phyloP scores from a whole-genome alignment of 495 filamentous ascomycete species.

The Penicillium goetzii region DNA sequence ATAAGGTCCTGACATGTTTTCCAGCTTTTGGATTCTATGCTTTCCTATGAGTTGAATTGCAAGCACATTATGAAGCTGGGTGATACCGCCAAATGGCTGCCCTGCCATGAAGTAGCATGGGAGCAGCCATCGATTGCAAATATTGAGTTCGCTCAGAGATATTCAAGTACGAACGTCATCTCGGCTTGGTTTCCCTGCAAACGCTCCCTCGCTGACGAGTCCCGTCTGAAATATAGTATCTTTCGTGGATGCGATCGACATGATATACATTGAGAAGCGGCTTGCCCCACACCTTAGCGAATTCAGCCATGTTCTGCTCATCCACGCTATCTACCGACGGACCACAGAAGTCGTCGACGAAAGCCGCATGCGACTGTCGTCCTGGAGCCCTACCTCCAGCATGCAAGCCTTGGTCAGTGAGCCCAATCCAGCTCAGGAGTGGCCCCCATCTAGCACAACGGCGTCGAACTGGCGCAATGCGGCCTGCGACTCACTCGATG shows the following conservation, averaged over 20 bases:
- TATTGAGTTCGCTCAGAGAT: neutral
- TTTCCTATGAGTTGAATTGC: slow-evolving; percentile 10
- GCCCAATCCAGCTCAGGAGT: slow-evolving; percentile 1
- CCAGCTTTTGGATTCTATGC: slow-evolving; percentile 9
- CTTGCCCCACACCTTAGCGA: slow-evolving; percentile 1
- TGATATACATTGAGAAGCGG: slow-evolving; percentile 9
- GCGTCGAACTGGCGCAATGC: slow-evolving; percentile 11
- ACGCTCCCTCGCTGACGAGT: neutral
- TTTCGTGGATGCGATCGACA: slow-evolving; percentile 3
- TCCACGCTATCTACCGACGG: slow-evolving; percentile 12
- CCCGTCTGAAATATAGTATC: slow-evolving; percentile 1
- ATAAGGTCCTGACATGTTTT: neutral
- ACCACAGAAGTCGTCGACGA: slow-evolving; percentile 6
- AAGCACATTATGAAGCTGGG: slow-evolving; percentile 10
- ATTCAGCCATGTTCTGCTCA: slow-evolving; percentile 12
- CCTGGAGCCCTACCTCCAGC: slow-evolving; percentile 8
- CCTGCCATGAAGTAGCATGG: slow-evolving; percentile 9
- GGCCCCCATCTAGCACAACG: slow-evolving; percentile 6
- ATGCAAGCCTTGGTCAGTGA: neutral
- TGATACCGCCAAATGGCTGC: neutral
- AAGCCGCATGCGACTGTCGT: slow-evolving; percentile 2
- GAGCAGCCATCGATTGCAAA: slow-evolving; percentile 9
- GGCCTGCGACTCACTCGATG: slow-evolving; percentile 12
- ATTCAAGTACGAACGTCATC: neutral
- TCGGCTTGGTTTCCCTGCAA: neutral